phyloP scores from a whole-genome alignment of 768 basidiomycete species.

The Hypsizygus marmoreus region DNA sequence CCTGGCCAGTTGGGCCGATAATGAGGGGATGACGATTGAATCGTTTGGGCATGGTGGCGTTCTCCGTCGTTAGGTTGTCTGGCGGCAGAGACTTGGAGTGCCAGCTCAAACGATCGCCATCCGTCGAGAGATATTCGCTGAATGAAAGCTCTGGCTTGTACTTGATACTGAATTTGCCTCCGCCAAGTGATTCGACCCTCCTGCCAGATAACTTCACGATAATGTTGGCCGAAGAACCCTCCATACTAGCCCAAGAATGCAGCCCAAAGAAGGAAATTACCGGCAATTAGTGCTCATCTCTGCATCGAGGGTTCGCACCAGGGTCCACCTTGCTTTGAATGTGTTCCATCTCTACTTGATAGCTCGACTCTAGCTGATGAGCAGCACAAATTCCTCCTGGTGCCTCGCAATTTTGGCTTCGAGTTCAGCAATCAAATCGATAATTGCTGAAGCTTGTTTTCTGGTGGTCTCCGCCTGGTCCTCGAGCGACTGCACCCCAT shows the following conservation, averaged over 20 bases:
- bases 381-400: slow-evolving; percentile 95
- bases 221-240: slow-evolving; percentile 98
- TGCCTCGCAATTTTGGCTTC: slow-evolving; percentile 91
- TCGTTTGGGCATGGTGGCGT: slow-evolving; percentile 99
- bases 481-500: slow-evolving; percentile 93
- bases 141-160: slow-evolving; percentile 92
- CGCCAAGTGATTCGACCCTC: slow-evolving; percentile 84
- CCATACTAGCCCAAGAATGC: slow-evolving; percentile 97
- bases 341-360: slow-evolving; percentile 98
- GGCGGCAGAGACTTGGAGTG: slow-evolving; percentile 94
- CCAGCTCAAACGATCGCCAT: slow-evolving; percentile 95
- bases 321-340: slow-evolving; percentile 97
- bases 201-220: slow-evolving; percentile 96
- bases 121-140: slow-evolving; percentile 94
- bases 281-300: slow-evolving; percentile 98
- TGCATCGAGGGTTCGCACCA: slow-evolving; percentile 93
- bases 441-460: slow-evolving; percentile 87
- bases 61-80: slow-evolving; percentile 95
- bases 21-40: slow-evolving; percentile 98
- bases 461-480: slow-evolving; percentile 91
- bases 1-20: slow-evolving; percentile 97
- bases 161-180: slow-evolving; percentile 90
- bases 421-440: slow-evolving; percentile 89
- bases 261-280: slow-evolving; percentile 92
- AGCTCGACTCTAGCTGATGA: slow-evolving; percentile 95